A percentile compares a stretch with the other conserved stretches of the same genome.
Conservation (phyloP, 1,284 basidiomycete species). For the Ustilago hordei region DNA sequence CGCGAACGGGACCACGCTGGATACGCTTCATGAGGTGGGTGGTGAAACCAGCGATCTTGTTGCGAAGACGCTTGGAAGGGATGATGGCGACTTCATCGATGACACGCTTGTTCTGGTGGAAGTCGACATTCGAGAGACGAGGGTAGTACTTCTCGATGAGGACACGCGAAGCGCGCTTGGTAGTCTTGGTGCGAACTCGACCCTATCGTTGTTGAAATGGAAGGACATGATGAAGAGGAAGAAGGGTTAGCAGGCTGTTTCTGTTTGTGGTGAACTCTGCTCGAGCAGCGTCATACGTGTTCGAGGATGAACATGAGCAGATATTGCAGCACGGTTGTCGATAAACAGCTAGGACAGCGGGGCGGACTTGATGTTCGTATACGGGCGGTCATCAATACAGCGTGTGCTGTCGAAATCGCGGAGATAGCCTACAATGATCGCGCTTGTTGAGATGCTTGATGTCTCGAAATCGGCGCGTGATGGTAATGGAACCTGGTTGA, state of each 20-base stretch:
- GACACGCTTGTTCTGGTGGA: constrained; percentile 95
- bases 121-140: constrained; percentile 57
- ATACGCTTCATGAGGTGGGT: constrained; percentile 99
- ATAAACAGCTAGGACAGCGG: constrained; percentile 8
- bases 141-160: constrained; percentile 98
- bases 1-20: constrained; percentile 97
- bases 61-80: constrained; percentile 97
- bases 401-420: not conserved
- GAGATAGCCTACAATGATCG: no score
- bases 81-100: constrained; percentile 94
- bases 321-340: not conserved
- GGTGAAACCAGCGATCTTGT: constrained; percentile 99
- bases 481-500: no score
- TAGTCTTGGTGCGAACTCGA: constrained; percentile 99
- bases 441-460: no score
- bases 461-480: no score
- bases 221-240: not conserved
- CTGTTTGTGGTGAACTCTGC: not conserved
- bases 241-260: constrained; percentile 14
- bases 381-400: not conserved
- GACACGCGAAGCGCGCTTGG: constrained; percentile 98
- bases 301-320: not conserved
- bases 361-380: not conserved
- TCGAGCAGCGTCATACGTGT: not conserved
- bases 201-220: constrained; percentile 76